Evolutionary conservation across 352 stramenopile species (phyloP), one percentile per base, ranked within the genome.

Genomic region (Globisporangium viniferum): DNA sequence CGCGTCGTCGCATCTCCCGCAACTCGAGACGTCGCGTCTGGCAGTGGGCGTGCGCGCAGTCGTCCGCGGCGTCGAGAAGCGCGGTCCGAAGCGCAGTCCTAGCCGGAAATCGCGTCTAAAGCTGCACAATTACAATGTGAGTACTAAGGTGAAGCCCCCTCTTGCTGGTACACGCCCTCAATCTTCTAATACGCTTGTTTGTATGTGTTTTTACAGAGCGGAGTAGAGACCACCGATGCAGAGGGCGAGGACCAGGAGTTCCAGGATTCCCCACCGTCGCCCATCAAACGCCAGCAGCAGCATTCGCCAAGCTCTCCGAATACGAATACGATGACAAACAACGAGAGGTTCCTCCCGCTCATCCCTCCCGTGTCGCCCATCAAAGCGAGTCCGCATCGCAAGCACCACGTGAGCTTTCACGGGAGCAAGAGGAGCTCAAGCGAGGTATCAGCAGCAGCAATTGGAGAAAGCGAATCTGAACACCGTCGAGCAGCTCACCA

Each of bases 101-200:
- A 89, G 81, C 46, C 76, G 81, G n/a, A 82, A 89, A 14, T 82
- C 80, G 8, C 66, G 81, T 0, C 70, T 84, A 3, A 76, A 82
- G 54, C 70, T 88, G 12, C 83, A 90, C 59, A 91, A 91, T 63
- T 88, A 90, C 72, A 81, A 61, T 24, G 79, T 88, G 79, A 49
- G 75, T 41, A 18, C 14, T 15, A 44, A 12, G 48, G 18, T 48
- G 39, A 48, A n/a, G 14, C 14, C 39, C 39, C 39, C 3, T 48
- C 39, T 48, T 48, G 39, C 5, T 48, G 14, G 14, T 48, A 7
- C 39, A 14, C 15, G 18, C 14, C 9, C 10, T 44, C 36, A 15
- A 44, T 5, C 9, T 44, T 44, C 36, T 20, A n/a, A 48, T 48
- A 9, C 9, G 12, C 24, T n/a, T 35, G 12, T 12, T 46, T 24